These are phyloP conservation scores for Pluteus cervinus DNA, from an alignment of 768 basidiomycete genomes.

Conservation along the genomic window DNA sequence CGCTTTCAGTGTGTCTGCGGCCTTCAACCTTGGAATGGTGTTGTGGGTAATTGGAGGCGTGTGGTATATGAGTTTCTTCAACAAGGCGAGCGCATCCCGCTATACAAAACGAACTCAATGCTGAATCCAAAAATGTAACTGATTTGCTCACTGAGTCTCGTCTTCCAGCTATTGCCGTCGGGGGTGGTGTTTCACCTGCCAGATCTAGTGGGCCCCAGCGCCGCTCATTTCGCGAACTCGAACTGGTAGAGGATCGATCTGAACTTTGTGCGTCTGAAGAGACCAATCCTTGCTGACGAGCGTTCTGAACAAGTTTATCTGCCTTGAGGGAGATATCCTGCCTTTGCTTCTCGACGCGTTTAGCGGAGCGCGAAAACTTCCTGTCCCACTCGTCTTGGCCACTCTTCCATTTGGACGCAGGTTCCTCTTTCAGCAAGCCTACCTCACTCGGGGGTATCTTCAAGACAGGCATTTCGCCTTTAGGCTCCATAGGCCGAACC, in stretches of 20 bases:
- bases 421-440: slow-evolving; percentile 70
- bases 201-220: slow-evolving; percentile 55
- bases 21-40: slow-evolving; percentile 42
- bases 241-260: slow-evolving; percentile 17
- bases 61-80: slow-evolving; percentile 52
- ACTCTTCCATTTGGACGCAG: slow-evolving; percentile 57
- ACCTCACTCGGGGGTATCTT: slow-evolving; percentile 48
- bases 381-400: slow-evolving; percentile 62
- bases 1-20: slow-evolving; percentile 38
- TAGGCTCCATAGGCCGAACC: slow-evolving; percentile 72
- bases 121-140: background rate
- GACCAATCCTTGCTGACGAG: slow-evolving; percentile 40
- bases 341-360: slow-evolving; percentile 37
- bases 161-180: slow-evolving; percentile 64
- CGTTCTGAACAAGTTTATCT: slow-evolving; percentile 34
- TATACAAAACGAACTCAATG: slow-evolving; percentile 13
- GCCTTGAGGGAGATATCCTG: slow-evolving; percentile 40
- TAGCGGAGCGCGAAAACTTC: slow-evolving; percentile 35
- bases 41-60: slow-evolving; percentile 48
- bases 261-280: too few relatives aligned
- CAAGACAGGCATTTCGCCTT: slow-evolving; percentile 46
- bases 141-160: slow-evolving; percentile 50
- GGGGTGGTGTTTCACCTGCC: slow-evolving; percentile 62
- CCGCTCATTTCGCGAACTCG: slow-evolving; percentile 33
- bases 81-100: slow-evolving; percentile 48